phyloP scores from a whole-genome alignment of 805 yeast species.

The Suhomyces sp. region DNA sequence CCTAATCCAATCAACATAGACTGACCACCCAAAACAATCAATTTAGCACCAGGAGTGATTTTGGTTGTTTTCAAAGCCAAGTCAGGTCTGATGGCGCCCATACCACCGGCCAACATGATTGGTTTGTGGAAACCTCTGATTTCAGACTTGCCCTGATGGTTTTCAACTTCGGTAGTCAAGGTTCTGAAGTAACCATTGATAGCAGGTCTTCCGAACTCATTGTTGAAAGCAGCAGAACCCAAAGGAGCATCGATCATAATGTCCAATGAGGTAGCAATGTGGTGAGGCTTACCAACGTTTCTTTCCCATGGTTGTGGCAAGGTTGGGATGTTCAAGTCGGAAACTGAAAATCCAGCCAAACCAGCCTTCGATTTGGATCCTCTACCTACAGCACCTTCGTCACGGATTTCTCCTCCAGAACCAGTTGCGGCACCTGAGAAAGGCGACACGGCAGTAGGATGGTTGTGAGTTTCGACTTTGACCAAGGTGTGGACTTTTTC shows the following conservation, averaged over 20 bases:
- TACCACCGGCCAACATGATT: constrained; percentile 98
- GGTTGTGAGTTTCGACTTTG: constrained; percentile 98
- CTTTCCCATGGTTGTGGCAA: constrained; percentile 94
- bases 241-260: constrained; percentile 97
- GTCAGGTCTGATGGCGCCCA: constrained; percentile 94
- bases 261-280: constrained; percentile 88
- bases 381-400: constrained; percentile 99
- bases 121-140: constrained; percentile 98
- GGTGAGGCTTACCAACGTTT: constrained; percentile 84
- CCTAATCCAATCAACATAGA: constrained; percentile 98
- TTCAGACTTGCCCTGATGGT: constrained; percentile 61
- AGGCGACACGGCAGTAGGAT: constrained; percentile 99
- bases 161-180: constrained; percentile 72
- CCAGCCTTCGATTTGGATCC: constrained; percentile 98
- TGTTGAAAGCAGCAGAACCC: constrained; percentile 97
- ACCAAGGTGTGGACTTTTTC: constrained; percentile 87
- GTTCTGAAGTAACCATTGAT: constrained; percentile 96
- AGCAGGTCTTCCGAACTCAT: constrained; percentile 98
- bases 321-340: constrained; percentile 84
- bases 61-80: constrained; percentile 83
- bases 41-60: constrained; percentile 86
- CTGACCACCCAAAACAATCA: constrained; percentile 96
- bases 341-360: constrained; percentile 85
- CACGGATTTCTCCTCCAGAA: constrained; percentile 99
- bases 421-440: constrained; percentile 99